A percentile compares a stretch with the other conserved stretches of the same genome.
phyloP scores from a whole-genome alignment of 768 basidiomycete species.

The Exidia glandulosa region DNA sequence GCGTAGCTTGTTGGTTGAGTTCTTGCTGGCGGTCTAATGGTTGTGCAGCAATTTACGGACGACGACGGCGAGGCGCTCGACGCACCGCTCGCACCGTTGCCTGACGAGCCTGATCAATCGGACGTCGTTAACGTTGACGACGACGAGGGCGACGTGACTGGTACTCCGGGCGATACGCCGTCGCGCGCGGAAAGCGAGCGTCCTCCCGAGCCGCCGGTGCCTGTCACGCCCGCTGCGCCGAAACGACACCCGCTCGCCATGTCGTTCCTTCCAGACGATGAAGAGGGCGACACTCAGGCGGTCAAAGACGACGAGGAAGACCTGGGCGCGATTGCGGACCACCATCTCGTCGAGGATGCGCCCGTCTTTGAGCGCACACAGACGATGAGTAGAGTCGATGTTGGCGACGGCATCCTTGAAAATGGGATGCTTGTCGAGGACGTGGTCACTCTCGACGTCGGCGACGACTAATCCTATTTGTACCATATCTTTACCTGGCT shows the following conservation, averaged over 20 bases:
- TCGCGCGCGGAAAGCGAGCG: constrained; percentile 29
- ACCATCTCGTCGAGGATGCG: background rate
- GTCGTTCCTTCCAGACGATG: constrained; percentile 31
- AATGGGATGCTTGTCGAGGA: background rate
- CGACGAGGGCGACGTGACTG: constrained; percentile 48
- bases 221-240: constrained; percentile 48
- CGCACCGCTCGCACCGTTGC: constrained; percentile 71
- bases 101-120: constrained; percentile 42
- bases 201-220: constrained; percentile 17
- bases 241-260: constrained; percentile 54
- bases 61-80: constrained; percentile 61
- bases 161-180: constrained; percentile 8
- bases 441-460: background rate
- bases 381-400: background rate
- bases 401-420: background rate
- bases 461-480: background rate
- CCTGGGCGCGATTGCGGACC: background rate
- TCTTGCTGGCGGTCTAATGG: background rate
- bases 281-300: constrained; percentile 10
- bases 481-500: background rate
- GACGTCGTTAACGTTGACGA: constrained; percentile 69
- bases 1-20: constrained; percentile 10
- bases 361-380: background rate
- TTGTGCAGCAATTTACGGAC: constrained; percentile 70
- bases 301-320: background rate